Base-by-base conservation (phyloP, 768 basidiomycete species). In the Dacryopinax primogenitus region DNA sequence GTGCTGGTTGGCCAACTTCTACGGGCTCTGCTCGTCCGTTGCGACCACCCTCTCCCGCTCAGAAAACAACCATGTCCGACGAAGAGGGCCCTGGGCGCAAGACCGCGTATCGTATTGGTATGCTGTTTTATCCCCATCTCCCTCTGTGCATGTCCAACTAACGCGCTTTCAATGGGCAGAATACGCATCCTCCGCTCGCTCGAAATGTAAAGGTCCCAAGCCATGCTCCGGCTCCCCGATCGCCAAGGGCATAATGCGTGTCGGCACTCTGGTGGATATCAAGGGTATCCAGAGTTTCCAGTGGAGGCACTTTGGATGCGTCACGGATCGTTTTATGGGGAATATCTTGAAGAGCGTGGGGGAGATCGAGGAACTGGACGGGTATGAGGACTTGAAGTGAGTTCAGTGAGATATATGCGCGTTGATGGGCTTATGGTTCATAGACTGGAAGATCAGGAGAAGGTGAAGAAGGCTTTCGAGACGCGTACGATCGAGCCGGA, bases 221-320 rank as follows among this genome's bases (percentile, higher is more conserved):
- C 51, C 51, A 26, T 58, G 51, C 26, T 11, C 15, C 51, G 91
- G 90, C 44, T 89, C 83, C 6, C 68, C 79, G 33, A 86, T 96
- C 66, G 72, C 63, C 15, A 95, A 95, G 77, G 90, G 84, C 37
- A 77, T 77, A 12, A 74, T 95, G 33, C 82, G 92, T 23, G 71
- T 92, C 36, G 92, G 90, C 41, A 81, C 83, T 26, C 68, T 90
- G 47, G 85, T 91, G 45, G 90, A 92, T 62, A 78, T 92, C 73
- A 78, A 76, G 68, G 92, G 88, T 66, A 80, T 83, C 69, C 82
- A 83, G 9, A 80, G 73, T 70, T 88, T 87, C 71, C 74, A 79
- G 34, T 95, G 90, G 90, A 84, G 90, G 68, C 92, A 95, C 71
- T 95, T 91, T 91, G 92, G 92, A 21, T 94, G 92, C 72, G 80